Conservation (phyloP, 768 basidiomycete species). For the Glaciozyma martinii region DNA sequence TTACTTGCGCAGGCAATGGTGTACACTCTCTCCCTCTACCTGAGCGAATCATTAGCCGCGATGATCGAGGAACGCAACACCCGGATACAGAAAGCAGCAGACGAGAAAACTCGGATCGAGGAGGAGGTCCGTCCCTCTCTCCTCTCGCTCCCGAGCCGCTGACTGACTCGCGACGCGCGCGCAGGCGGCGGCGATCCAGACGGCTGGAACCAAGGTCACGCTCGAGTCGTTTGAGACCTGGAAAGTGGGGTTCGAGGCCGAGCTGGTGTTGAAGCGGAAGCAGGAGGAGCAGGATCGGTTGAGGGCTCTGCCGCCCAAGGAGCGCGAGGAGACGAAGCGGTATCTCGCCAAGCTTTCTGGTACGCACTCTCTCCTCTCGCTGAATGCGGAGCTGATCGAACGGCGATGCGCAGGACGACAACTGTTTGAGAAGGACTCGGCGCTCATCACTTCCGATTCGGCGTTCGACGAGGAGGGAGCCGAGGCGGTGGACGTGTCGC, state of each 20-base stretch:
- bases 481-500: constrained; percentile 73
- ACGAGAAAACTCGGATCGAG: constrained; percentile 61
- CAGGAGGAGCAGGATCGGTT: constrained; percentile 71
- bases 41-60: constrained; percentile 63
- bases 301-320: constrained; percentile 62
- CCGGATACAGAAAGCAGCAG: constrained; percentile 52
- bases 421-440: constrained; percentile 62
- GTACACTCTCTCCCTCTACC: constrained; percentile 78
- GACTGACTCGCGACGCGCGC: not conserved
- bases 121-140: constrained; percentile 54
- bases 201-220: constrained; percentile 87
- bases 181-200: constrained; percentile 67
- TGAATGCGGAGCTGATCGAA: not conserved
- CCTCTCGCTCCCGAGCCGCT: not conserved
- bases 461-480: constrained; percentile 69
- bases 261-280: constrained; percentile 51
- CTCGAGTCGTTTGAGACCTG: constrained; percentile 67
- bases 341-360: constrained; percentile 58
- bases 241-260: constrained; percentile 69
- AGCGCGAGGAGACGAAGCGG: constrained; percentile 73
- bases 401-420: constrained; percentile 60
- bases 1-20: constrained; percentile 75
- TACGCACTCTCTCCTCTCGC: constrained; percentile 39
- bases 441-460: constrained; percentile 55
- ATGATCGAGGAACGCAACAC: constrained; percentile 57